Evolutionary conservation across 129 eudicot species (phyloP).

Genomic region (Silybum marianum): DNA sequence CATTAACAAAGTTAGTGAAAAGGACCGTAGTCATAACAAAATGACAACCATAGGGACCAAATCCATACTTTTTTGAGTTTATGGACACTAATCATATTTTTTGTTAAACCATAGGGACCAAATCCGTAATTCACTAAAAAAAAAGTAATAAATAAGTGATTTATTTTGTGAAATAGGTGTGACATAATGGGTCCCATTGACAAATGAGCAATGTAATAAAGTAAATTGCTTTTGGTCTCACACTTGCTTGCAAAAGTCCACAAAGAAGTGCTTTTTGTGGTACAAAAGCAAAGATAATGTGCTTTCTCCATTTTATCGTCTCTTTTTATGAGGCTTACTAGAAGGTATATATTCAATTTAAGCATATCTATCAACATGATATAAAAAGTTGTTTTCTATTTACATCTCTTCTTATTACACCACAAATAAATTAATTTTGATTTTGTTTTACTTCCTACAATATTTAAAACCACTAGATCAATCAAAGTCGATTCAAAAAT

Average conservation of each 20-base stretch:
- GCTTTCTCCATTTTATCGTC: slow-evolving; percentile 24
- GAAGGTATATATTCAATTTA: slow-evolving; percentile 40
- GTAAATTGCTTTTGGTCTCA: slow-evolving; percentile 28
- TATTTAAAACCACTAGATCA: background rate
- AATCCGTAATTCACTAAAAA: no score
- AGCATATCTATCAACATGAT: slow-evolving; percentile 28
- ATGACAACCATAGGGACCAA: no score
- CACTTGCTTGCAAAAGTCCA: slow-evolving; percentile 33
- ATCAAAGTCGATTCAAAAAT: background rate
- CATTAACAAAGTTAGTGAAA: no score
- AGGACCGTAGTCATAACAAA: no score
- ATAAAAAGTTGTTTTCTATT: slow-evolving; percentile 13
- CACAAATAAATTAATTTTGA: background rate
- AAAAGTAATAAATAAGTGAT: background rate
- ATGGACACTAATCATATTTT: no score
- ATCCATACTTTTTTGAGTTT: no score
- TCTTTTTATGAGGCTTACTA: slow-evolving; percentile 23
- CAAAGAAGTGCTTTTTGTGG: slow-evolving; percentile 29
- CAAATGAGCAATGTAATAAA: slow-evolving; percentile 33
- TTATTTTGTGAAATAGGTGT: slow-evolving; percentile 2
- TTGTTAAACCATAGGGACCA: no score
- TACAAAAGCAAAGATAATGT: slow-evolving; percentile 38
- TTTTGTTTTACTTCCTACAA: background rate
- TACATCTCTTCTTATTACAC: background rate
- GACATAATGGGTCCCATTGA: slow-evolving; percentile 25